Evolutionary conservation across 352 stramenopile genomes (phyloP).

Genomic region (Elongisporangium anandrum): DNA sequence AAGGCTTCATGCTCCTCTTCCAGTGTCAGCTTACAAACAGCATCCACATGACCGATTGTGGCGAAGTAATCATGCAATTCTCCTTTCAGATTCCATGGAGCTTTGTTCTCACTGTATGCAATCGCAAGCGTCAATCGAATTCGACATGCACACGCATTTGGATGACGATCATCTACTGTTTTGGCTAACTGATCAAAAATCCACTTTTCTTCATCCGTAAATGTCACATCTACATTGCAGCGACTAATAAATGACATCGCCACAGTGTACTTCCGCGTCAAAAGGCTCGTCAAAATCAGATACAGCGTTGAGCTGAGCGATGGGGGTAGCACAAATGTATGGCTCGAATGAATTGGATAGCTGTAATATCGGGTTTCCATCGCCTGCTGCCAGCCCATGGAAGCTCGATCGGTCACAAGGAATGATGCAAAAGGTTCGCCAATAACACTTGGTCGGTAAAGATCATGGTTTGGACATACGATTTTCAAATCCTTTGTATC

Average conservation of each 20-base stretch:
- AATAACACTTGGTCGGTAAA: constrained; percentile 70
- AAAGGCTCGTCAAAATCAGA: constrained; percentile 96
- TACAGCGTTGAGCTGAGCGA: constrained; percentile 97
- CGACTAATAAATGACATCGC: constrained; percentile 95
- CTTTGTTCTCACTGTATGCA: constrained; percentile 90
- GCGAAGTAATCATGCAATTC: constrained; percentile 89
- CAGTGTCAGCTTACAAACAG: constrained; percentile 89
- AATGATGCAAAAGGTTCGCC: constrained; percentile 79
- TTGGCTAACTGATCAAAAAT: constrained; percentile 96
- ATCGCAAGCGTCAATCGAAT: constrained; percentile 86
- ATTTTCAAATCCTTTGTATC: constrained; percentile 76
- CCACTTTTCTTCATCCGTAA: constrained; percentile 95
- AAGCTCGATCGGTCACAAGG: constrained; percentile 73
- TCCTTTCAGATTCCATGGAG: constrained; percentile 76
- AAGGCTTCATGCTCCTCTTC: constrained; percentile 95
- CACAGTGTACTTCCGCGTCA: constrained; percentile 92
- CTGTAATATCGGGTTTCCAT: constrained; percentile 95
- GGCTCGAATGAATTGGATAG: constrained; percentile 97
- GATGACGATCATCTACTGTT: constrained; percentile 92
- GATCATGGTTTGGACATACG: constrained; percentile 77
- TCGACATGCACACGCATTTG: constrained; percentile 94
- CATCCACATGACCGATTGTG: constrained; percentile 89
- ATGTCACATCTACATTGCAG: constrained; percentile 95
- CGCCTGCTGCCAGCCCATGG: constrained; percentile 78
- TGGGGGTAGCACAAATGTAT: constrained; percentile 93